Conservation (phyloP, 1,284 basidiomycete species). For the Boletellus sp. region DNA sequence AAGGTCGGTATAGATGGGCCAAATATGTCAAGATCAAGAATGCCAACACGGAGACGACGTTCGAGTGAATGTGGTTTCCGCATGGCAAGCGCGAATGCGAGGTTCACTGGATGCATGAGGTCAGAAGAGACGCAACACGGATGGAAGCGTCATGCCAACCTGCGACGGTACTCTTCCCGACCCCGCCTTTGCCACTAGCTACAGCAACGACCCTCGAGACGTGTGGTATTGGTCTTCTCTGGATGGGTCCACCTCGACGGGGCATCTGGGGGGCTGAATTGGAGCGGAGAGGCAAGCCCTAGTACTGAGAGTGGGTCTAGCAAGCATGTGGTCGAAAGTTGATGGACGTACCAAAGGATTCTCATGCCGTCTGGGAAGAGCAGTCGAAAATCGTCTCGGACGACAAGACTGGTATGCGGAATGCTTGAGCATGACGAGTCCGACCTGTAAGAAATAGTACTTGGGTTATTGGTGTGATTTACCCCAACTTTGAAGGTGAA, state of each 20-base stretch:
- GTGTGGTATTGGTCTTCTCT: constrained; percentile 61
- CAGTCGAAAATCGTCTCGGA: constrained; percentile 19
- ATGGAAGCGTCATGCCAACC: constrained; percentile 44
- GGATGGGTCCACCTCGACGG: constrained; percentile 50
- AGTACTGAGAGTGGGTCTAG: constrained; percentile 22
- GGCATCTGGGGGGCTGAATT: constrained; percentile 55
- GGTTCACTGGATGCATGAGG: constrained; percentile 56
- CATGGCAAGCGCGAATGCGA: constrained; percentile 73
- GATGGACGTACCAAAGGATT: constrained; percentile 41
- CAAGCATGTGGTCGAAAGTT: constrained; percentile 4
- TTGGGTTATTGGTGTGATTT: too few relatives aligned
- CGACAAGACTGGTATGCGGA: background rate
- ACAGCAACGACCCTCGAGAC: constrained; percentile 80
- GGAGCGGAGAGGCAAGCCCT: constrained; percentile 53
- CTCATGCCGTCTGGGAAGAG: constrained; percentile 32
- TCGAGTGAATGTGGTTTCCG: constrained; percentile 24
- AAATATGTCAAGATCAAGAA: constrained; percentile 95
- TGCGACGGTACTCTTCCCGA: constrained; percentile 94
- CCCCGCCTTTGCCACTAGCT: constrained; percentile 94
- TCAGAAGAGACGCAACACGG: background rate
- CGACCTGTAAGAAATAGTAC: too few relatives aligned
- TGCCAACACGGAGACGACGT: constrained; percentile 65
- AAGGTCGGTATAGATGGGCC: constrained; percentile 95
- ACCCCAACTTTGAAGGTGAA: too few relatives aligned
- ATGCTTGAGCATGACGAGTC: constrained; percentile 9